Evolutionary conservation across 2,329 filamentous ascomycete genomes (phyloP).

Genomic region (Phaeosphaeria sp.): DNA sequence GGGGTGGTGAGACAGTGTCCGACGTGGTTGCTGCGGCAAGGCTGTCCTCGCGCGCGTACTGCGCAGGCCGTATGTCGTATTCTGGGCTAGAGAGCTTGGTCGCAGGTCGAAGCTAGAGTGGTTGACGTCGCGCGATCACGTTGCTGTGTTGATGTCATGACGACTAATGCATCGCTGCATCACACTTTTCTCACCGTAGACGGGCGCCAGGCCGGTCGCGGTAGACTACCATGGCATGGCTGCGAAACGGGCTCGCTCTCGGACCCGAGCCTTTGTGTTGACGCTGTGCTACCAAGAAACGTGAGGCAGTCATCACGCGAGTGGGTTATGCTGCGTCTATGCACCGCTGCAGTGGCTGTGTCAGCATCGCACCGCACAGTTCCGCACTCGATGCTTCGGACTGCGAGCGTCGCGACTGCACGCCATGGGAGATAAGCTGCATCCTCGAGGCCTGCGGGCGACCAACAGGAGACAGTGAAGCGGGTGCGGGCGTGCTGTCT

Average conservation of each 20-base stretch:
- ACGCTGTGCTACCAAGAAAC: constrained; percentile 2
- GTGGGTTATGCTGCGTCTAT: background rate
- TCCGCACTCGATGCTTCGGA: background rate
- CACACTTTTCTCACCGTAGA: constrained; percentile 10
- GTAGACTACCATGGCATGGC: background rate
- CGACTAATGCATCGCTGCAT: constrained; percentile 24
- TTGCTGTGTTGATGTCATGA: constrained; percentile 30
- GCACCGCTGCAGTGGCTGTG: background rate
- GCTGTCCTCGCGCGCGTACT: constrained; percentile 15
- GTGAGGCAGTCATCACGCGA: constrained; percentile 8
- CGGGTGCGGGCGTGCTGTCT: background rate
- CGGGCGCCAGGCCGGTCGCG: background rate
- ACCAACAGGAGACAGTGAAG: background rate
- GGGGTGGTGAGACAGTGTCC: constrained; percentile 10
- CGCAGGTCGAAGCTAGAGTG: constrained; percentile 8
- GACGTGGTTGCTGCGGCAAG: constrained; percentile 28
- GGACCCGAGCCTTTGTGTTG: background rate
- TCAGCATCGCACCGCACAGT: background rate
- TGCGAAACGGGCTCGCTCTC: background rate
- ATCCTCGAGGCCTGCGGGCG: background rate
- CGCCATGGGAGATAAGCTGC: background rate
- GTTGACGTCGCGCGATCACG: constrained; percentile 12
- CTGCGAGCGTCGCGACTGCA: background rate
- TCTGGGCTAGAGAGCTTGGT: background rate
- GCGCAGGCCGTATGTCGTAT: constrained; percentile 2